Conservation (phyloP, 352 stramenopile species). For the Phytophthora vignae region DNA sequence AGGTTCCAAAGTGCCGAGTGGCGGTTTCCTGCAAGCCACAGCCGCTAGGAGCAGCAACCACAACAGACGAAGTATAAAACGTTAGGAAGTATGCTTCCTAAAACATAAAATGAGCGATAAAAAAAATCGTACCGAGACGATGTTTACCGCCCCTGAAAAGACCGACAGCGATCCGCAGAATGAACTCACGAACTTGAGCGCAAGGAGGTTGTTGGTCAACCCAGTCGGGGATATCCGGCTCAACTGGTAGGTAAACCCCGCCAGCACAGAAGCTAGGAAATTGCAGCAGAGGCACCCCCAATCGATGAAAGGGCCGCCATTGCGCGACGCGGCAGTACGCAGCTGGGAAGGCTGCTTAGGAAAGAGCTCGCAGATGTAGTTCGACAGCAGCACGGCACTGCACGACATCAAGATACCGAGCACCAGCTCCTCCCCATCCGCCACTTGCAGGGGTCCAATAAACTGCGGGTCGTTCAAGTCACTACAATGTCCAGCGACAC, state of each 20-base stretch:
- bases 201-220: constrained; percentile 63
- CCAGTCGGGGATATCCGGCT: constrained; percentile 50
- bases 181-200: constrained; percentile 82
- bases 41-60: constrained; percentile 35
- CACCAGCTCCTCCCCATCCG: constrained; percentile 70
- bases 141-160: constrained; percentile 65
- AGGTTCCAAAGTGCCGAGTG: constrained; percentile 64
- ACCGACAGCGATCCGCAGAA: constrained; percentile 78
- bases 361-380: constrained; percentile 53
- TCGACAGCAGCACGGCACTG: constrained; percentile 62
- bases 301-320: constrained; percentile 44
- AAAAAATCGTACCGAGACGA: constrained; percentile 49
- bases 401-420: constrained; percentile 83
- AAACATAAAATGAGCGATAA: too few species aligned
- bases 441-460: constrained; percentile 63
- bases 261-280: constrained; percentile 51
- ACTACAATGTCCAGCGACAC: constrained; percentile 34
- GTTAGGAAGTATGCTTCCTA: too few species aligned
- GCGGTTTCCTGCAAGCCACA: constrained; percentile 56
- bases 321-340: constrained; percentile 24
- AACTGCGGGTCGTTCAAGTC: constrained; percentile 87
- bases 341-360: constrained; percentile 21
- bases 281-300: constrained; percentile 75
- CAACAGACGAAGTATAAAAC: too few species aligned
- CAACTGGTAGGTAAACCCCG: constrained; percentile 59